Evolutionary conservation across 768 basidiomycete genomes (phyloP).

Genomic region (Rhodotorula babjevae): DNA sequence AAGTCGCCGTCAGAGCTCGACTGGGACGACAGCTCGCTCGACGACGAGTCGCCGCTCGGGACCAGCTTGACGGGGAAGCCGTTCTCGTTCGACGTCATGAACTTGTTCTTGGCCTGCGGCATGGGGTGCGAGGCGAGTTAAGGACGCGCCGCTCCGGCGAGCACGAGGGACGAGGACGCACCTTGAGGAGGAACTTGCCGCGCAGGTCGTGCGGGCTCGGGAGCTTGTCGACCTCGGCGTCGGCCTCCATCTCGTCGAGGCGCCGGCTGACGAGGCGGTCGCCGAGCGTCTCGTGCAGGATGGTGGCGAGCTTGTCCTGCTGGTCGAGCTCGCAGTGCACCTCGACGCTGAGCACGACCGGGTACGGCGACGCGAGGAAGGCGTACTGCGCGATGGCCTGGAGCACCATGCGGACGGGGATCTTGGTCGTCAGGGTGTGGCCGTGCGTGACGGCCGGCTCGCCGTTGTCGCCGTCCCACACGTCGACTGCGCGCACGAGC

Average conservation of each 20-base stretch:
- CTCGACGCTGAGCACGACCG: constrained; percentile 88
- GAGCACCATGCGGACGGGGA: constrained; percentile 73
- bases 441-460: constrained; percentile 79
- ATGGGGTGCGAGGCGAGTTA: background rate
- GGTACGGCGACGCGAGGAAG: constrained; percentile 83
- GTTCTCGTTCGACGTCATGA: constrained; percentile 48
- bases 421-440: constrained; percentile 77
- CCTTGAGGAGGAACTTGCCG: constrained; percentile 77
- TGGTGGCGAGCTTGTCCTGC: constrained; percentile 71
- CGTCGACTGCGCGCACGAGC: constrained; percentile 63
- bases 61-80: constrained; percentile 22
- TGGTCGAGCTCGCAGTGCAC: constrained; percentile 74
- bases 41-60: constrained; percentile 20
- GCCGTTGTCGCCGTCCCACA: constrained; percentile 71
- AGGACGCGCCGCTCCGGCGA: no score
- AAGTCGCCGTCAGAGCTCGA: constrained; percentile 41
- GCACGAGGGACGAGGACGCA: constrained; percentile 42
- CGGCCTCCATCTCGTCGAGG: constrained; percentile 47
- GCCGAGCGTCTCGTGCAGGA: constrained; percentile 65
- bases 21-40: constrained; percentile 14
- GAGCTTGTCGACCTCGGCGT: constrained; percentile 54
- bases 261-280: constrained; percentile 54
- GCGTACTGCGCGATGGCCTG: constrained; percentile 81
- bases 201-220: constrained; percentile 83
- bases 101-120: constrained; percentile 69